Conservation (phyloP, 2,329 filamentous ascomycete genomes). For the Davidsoniella eucalypti region DNA sequence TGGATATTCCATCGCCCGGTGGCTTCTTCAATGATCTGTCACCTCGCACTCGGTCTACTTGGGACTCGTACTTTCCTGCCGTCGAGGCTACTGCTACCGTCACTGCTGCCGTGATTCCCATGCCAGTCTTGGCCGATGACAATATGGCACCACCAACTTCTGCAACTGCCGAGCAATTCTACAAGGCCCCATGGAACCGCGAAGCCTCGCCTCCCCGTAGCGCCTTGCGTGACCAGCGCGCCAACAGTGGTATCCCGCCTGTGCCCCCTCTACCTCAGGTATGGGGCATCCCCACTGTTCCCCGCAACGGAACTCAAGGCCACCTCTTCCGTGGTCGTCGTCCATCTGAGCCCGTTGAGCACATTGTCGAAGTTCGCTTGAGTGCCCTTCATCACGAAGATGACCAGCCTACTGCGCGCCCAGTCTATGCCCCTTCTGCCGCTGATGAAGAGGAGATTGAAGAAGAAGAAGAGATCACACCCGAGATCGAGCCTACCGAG, state of each 20-base stretch:
- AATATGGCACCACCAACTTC: constrained; percentile 55
- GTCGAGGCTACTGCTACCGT: constrained; percentile 24
- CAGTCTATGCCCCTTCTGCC: constrained; percentile 16
- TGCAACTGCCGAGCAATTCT: constrained; percentile 83
- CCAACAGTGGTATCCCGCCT: constrained; percentile 1
- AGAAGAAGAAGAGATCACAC: constrained; percentile 15
- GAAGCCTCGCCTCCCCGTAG: constrained; percentile 21
- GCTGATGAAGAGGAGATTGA: constrained; percentile 19
- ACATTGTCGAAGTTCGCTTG: constrained; percentile 15
- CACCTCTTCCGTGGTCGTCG: neutral
- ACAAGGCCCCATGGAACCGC: constrained; percentile 61
- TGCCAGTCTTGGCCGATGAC: constrained; percentile 25
- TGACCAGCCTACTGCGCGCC: constrained; percentile 14
- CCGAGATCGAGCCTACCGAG: constrained; percentile 38
- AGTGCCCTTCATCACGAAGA: constrained; percentile 14
- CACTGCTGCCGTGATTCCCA: neutral
- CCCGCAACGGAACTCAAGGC: neutral
- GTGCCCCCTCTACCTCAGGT: constrained; percentile 9
- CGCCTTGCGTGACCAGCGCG: constrained; percentile 18
- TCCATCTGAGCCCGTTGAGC: constrained; percentile 8
- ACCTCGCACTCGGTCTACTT: constrained; percentile 60
- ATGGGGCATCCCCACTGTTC: constrained; percentile 7
- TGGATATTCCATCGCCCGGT: constrained; percentile 81
- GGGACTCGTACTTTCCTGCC: constrained; percentile 34
- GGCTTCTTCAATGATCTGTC: constrained; percentile 83